phyloP scores from a whole-genome alignment of 306 rosid genomes.

The Prinsepia uniflora region DNA sequence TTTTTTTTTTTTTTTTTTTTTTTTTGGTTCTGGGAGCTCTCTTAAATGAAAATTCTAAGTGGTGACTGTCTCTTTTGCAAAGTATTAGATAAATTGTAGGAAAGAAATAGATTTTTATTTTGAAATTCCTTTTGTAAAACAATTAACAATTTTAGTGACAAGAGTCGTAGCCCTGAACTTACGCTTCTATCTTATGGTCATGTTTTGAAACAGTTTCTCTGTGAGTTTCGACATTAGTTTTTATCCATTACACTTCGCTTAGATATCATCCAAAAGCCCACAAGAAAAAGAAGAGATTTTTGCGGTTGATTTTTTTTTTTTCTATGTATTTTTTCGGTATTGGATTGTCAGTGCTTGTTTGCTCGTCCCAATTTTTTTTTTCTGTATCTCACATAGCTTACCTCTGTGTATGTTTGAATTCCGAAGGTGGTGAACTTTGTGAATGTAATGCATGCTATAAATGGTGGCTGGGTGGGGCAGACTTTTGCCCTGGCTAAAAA shows the following conservation, averaged over 20 bases:
- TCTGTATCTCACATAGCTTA: neutral
- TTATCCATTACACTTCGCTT: neutral
- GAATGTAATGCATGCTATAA: slow-evolving; percentile 60
- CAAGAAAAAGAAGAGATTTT: neutral
- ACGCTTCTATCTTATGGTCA: neutral
- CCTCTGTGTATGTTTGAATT: slow-evolving; percentile 25
- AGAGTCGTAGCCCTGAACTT: neutral
- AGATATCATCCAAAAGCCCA: neutral
- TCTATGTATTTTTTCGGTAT: neutral
- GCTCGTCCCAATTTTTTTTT: neutral
- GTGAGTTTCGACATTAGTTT: neutral
- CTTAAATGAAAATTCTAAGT: neutral
- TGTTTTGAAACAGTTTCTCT: neutral
- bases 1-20: neutral
- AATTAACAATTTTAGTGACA: neutral
- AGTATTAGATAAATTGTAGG: neutral
- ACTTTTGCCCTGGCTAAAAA: slow-evolving; percentile 84
- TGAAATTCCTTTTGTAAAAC: neutral
- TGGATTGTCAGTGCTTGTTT: neutral
- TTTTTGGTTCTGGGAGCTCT: neutral
- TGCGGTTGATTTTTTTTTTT: neutral
- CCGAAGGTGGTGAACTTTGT: slow-evolving; percentile 24
- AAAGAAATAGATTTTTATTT: neutral
- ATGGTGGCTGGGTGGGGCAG: slow-evolving; percentile 72
- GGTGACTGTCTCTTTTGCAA: neutral